These are phyloP conservation scores for Carpinus viminea DNA, from an alignment of 306 rosid genomes.

Conservation along the genomic window DNA sequence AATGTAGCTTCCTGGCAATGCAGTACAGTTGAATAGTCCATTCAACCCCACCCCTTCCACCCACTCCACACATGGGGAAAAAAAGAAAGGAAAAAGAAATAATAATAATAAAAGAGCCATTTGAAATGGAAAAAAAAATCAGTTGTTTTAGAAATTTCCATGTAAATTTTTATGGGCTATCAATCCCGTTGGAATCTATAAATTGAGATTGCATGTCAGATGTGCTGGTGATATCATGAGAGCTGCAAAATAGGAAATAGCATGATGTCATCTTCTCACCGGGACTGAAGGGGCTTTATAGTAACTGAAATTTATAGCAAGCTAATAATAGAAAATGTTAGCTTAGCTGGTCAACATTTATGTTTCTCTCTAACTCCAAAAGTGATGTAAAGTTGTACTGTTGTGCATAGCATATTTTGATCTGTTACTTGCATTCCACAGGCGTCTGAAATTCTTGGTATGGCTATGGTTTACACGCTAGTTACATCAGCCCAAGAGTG, in stretches of 20 bases:
- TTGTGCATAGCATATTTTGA: slow-evolving; percentile 33
- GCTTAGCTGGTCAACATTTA: slow-evolving; percentile 20
- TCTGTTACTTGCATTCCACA: slow-evolving; percentile 39
- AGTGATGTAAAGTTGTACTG: slow-evolving; percentile 24
- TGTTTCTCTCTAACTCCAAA: slow-evolving; percentile 15
- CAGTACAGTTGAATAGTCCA: slow-evolving; percentile 3
- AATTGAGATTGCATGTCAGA: background rate
- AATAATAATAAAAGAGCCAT: background rate
- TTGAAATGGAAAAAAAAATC: background rate
- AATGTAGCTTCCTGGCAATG: background rate
- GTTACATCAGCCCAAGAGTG: slow-evolving; percentile 93
- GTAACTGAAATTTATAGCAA: slow-evolving; percentile 9
- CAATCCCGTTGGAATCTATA: background rate
- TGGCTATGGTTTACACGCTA: slow-evolving; percentile 99
- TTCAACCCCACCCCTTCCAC: background rate
- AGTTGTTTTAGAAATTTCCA: background rate
- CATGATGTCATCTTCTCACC: background rate
- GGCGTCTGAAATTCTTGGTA: slow-evolving; percentile 99
- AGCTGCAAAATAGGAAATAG: background rate
- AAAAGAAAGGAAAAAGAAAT: background rate
- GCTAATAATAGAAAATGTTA: slow-evolving; percentile 13
- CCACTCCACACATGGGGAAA: background rate
- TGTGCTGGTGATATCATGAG: background rate
- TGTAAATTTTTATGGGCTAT: background rate
- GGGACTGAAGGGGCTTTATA: slow-evolving; percentile 15